Base-by-base conservation (phyloP, 1,139 yeast species). In the Kodamaea alishanica region DNA sequence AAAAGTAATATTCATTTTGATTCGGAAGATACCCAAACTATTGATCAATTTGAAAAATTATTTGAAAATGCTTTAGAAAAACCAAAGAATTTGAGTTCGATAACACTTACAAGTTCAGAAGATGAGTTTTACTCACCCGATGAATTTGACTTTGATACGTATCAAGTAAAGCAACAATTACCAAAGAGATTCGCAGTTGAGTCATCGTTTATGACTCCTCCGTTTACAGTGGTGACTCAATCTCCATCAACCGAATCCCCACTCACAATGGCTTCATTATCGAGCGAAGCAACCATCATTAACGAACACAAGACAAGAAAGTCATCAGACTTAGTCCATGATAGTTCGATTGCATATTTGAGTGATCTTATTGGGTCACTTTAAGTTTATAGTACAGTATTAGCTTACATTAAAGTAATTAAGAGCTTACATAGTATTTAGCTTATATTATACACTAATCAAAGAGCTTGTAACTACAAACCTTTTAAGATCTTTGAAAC, bases 401-500 rank as follows among this genome's bases (percentile, higher is more conserved):
- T 15, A 15, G 20, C 20, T 15, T 15, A 4, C 20, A 15, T 15
- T 15, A 15, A 3, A 15, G 20, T 15, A 15, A 15, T 15, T n/a
- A n/a, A n/a, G n/a, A 15, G 20, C 20, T 15, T 15, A 4, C 20
- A 15, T 4, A 15, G 20, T n/a, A n/a, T n/a, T n/a, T n/a, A n/a
- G n/a, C n/a, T n/a, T n/a, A n/a, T n/a, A n/a, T n/a, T n/a, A n/a
- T n/a, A n/a, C n/a, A n/a, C n/a, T n/a, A n/a, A n/a, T n/a, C n/a
- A n/a, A n/a, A n/a, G n/a, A n/a, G n/a, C n/a, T n/a, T n/a, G n/a
- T n/a, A n/a, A n/a, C 20, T 15, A 15, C 20, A 15, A 15, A 15
- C 20, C 20, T 12, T 28, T 59, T 46, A 84, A 71, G 46, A 85
- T 70, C 57, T 75, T 74, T 53, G 74, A 67, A 39, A 89, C 88